A percentile compares a stretch with the other conserved stretches of the same genome.
Conservation (phyloP, 805 yeast species). For the Millerago galiae region DNA sequence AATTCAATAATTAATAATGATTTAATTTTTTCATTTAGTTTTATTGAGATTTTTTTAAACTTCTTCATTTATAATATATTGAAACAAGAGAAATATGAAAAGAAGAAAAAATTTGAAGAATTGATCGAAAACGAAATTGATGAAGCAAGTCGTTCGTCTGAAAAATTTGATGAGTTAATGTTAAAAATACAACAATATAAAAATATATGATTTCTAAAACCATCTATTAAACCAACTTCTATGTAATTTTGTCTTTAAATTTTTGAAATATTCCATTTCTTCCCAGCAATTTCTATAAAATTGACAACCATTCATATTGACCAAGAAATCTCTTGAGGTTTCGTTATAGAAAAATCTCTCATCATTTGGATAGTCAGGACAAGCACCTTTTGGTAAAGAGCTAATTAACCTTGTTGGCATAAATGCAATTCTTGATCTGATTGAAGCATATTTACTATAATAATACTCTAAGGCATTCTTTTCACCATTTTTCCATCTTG, state of each 20-base stretch:
- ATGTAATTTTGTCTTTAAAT: conserved; percentile 27
- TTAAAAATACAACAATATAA: conserved; percentile 12
- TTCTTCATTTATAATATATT: conserved; percentile 54
- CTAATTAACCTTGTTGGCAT: conserved; percentile 33
- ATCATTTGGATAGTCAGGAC: conserved; percentile 26
- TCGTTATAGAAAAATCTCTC: conserved; percentile 30
- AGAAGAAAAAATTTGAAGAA: conserved; percentile 39
- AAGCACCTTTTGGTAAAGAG: conserved; percentile 32
- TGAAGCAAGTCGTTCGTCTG: conserved; percentile 13
- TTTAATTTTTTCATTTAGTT: conserved; percentile 47
- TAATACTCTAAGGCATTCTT: conserved; percentile 33
- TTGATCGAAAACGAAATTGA: conserved; percentile 15
- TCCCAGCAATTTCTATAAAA: conserved; percentile 34
- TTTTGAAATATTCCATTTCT: conserved; percentile 31
- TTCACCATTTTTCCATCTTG: conserved; percentile 32
- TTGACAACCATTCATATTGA: conserved; percentile 35
- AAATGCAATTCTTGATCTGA: conserved; percentile 34
- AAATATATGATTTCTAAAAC: background rate
- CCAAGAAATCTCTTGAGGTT: conserved; percentile 31
- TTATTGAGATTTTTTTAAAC: conserved; percentile 66
- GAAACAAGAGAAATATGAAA: conserved; percentile 47
- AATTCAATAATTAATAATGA: conserved; percentile 48
- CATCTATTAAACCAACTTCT: conserved; percentile 23
- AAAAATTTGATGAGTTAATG: conserved; percentile 12
- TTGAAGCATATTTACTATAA: conserved; percentile 32